These are phyloP conservation scores for Suzukiozyma palmioleophila DNA, from an alignment of 1,139 yeast species.

Conservation along the genomic window DNA sequence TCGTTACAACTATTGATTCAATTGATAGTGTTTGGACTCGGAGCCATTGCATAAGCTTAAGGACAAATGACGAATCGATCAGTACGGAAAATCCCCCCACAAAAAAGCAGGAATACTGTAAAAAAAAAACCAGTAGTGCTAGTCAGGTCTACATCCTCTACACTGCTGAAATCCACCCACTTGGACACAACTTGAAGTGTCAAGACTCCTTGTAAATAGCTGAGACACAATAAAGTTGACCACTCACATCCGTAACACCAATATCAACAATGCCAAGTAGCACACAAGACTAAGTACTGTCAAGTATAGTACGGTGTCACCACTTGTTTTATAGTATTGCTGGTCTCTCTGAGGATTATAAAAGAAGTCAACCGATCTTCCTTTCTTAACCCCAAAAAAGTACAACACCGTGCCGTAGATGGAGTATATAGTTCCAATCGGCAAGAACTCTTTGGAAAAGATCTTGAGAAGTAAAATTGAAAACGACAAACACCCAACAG, in stretches of 20 bases:
- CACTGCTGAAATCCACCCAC: too few relatives aligned
- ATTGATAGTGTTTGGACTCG: conserved; percentile 74
- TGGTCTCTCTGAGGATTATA: conserved; percentile 38
- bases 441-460: conserved; percentile 49
- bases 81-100: too few relatives aligned
- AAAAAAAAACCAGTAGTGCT: background rate
- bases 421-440: conserved; percentile 51
- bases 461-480: conserved; percentile 47
- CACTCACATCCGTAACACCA: conserved; percentile 33
- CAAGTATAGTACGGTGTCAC: conserved; percentile 44
- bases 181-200: too few relatives aligned
- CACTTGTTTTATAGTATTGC: conserved; percentile 47
- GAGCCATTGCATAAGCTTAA: conserved; percentile 32
- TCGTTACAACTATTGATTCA: conserved; percentile 81
- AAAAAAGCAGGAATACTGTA: background rate
- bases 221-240: background rate
- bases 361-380: conserved; percentile 42
- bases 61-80: background rate
- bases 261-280: conserved; percentile 40
- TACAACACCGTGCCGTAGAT: conserved; percentile 47
- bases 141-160: too few relatives aligned
- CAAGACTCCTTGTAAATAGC: too few relatives aligned
- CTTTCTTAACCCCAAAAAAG: conserved; percentile 44
- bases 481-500: conserved; percentile 45
- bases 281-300: conserved; percentile 41